Base-by-base conservation (phyloP, 371 early-diverging fungal species). In the Syncephalastrum monosporum region DNA sequence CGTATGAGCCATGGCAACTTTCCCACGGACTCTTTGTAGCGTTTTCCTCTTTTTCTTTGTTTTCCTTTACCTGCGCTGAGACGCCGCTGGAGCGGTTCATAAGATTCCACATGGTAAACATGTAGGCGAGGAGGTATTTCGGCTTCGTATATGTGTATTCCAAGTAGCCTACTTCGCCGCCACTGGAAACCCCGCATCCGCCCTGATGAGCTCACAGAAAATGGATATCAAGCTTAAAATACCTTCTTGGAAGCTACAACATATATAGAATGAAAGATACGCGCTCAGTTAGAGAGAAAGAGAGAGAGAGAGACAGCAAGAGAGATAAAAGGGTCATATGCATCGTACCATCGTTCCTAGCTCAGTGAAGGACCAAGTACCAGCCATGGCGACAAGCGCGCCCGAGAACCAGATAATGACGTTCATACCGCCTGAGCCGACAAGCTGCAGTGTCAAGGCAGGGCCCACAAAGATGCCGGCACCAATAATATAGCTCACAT, bases 371-470 rank as follows among this genome's bases (percentile, higher is more conserved):
- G 74, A 66, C 56, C 57, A 69, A 13, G 67, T 64, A 5, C 77
- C 77, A 0, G 72, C 63, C 23, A 73, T 56, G 6, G 71, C 65
- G n/a, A 71, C 55, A 3, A 71, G 47, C 5, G 73, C 74, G 16
- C 74, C 77, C 7, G 67, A 53, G 0, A 63, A 14, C 77, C 77
- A 77, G 10, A 73, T 58, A 27, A 77, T 54, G 1, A 77, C 50
- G 44, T 69, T 71, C 74, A 73, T 73, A 16, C 68, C 73, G 10
- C 77, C 77, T 5, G 77, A 77, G 1, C 77, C 77, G 15, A 71
- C 65, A 15, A 71, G 49, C 15, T 67, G 62, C 1, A 77, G 46
- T 6, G 72, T 77, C 21, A 71, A 52, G 3, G 74, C 64, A 16
- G 77, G 77, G 5, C 71, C 66, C 45, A 67, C 71, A 54, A 77